Percentiles rank a stretch among this genome's conserved stretches.
phyloP scores from a whole-genome alignment of 2,329 filamentous ascomycete species.

The Sclerotinia nivalis region DNA sequence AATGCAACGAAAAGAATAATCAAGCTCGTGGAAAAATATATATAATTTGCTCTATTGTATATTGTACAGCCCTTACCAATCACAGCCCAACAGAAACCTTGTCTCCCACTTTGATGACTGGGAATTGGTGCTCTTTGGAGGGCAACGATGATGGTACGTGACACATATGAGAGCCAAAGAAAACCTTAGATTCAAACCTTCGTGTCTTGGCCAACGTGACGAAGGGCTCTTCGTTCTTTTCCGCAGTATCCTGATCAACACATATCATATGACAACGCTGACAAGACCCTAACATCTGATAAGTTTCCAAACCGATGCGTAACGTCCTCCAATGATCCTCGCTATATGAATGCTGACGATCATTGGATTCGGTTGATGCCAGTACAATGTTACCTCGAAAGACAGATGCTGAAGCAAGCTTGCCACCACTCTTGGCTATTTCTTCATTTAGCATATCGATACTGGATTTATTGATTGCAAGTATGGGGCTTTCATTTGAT shows the following conservation, averaged over 20 bases:
- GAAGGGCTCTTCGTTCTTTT: conserved; percentile 81
- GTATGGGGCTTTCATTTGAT: conserved; percentile 91
- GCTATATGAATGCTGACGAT: conserved; percentile 58
- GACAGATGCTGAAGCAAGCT: conserved; percentile 66
- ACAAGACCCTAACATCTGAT: conserved; percentile 79
- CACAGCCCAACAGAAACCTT: conserved; percentile 22
- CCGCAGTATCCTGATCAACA: conserved; percentile 79
- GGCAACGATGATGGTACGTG: conserved; percentile 42
- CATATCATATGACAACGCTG: conserved; percentile 96
- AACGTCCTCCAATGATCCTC: conserved; percentile 78
- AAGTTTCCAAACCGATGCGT: conserved; percentile 62
- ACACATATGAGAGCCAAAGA: conserved; percentile 82
- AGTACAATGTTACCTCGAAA: conserved; percentile 91
- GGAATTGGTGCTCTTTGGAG: conserved; percentile 22
- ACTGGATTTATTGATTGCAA: conserved; percentile 79
- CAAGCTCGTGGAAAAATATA: neutral
- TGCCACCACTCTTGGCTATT: conserved; percentile 65
- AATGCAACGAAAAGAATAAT: neutral
- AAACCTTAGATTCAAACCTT: conserved; percentile 78
- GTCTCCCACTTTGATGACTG: conserved; percentile 25
- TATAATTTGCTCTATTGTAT: neutral
- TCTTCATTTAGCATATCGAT: conserved; percentile 74
- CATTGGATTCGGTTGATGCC: conserved; percentile 45
- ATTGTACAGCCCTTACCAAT: neutral
- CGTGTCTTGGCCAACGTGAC: conserved; percentile 85